Conservation (phyloP, 2,329 filamentous ascomycete species). For the Metarhizium anisopliae region DNA sequence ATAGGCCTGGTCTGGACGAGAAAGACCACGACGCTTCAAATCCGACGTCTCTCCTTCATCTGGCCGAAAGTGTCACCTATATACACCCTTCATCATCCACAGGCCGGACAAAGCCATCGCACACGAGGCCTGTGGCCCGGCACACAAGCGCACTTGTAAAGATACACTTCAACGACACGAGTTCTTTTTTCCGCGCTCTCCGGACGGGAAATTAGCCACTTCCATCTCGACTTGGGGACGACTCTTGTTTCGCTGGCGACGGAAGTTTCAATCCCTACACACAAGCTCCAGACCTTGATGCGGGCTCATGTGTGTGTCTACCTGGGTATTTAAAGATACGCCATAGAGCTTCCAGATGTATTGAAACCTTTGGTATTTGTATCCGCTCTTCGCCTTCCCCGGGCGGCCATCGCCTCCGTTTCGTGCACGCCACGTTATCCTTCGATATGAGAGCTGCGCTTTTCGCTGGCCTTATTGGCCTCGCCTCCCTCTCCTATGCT, state of each 20-base stretch:
- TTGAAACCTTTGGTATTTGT: not conserved
- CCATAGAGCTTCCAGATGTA: not conserved
- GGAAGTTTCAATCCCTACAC: not conserved
- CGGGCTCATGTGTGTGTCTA: not conserved
- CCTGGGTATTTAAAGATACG: not conserved
- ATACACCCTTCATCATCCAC: not conserved
- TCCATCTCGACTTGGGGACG: not conserved
- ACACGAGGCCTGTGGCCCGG: not conserved
- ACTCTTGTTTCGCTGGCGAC: not conserved
- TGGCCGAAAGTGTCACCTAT: not conserved
- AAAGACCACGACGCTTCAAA: conserved; percentile 1
- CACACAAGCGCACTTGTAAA: not conserved
- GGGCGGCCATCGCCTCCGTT: not conserved
- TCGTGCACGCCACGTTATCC: not conserved
- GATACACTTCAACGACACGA: not conserved
- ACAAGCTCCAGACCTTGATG: not conserved
- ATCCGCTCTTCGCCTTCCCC: not conserved
- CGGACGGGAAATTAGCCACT: not conserved
- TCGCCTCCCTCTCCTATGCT: conserved; percentile 39
- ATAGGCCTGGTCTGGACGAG: not conserved
- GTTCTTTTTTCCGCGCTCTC: not conserved
- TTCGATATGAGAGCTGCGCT: conserved; percentile 41
- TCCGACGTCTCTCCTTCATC: not conserved
- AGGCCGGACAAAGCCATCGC: not conserved
- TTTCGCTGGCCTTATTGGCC: conserved; percentile 43